These are phyloP conservation scores for Tetrapyrgos nigripes DNA, from an alignment of 1,284 basidiomycete genomes.

Conservation along the genomic window DNA sequence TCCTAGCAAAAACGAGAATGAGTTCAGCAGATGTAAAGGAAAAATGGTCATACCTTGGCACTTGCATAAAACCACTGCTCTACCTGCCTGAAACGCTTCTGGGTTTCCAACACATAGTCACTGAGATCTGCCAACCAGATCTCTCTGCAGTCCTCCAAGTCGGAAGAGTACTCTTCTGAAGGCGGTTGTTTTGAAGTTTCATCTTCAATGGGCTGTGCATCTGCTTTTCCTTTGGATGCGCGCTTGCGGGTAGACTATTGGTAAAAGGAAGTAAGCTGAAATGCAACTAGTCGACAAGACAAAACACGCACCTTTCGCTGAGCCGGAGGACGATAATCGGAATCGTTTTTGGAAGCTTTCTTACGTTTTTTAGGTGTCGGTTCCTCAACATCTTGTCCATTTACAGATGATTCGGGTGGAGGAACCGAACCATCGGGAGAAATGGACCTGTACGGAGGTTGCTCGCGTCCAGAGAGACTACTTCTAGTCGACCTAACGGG, in stretches of 20 bases:
- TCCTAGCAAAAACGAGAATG: slow-evolving; percentile 49
- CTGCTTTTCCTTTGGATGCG: slow-evolving; percentile 8
- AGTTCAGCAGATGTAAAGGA: neutral
- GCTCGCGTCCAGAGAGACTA: slow-evolving; percentile 7
- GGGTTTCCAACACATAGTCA: slow-evolving; percentile 72
- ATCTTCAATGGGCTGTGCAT: slow-evolving; percentile 11
- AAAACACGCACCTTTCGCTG: slow-evolving; percentile 19
- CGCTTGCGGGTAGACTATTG: slow-evolving; percentile 18
- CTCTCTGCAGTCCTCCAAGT: slow-evolving; percentile 79
- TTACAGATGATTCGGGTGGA: slow-evolving; percentile 37
- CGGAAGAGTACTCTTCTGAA: slow-evolving; percentile 64
- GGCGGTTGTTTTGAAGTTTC: slow-evolving; percentile 6
- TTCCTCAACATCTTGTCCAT: slow-evolving; percentile 44
- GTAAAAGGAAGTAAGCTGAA: neutral
- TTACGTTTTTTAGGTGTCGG: slow-evolving; percentile 58
- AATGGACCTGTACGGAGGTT: slow-evolving; percentile 22
- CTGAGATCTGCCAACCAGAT: slow-evolving; percentile 73
- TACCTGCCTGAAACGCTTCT: slow-evolving; percentile 72
- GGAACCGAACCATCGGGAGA: slow-evolving; percentile 35
- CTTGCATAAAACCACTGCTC: slow-evolving; percentile 73
- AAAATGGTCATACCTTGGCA: slow-evolving; percentile 55
- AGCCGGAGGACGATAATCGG: slow-evolving; percentile 57
- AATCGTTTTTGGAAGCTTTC: slow-evolving; percentile 52
- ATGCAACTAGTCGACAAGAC: neutral
- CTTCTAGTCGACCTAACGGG: slow-evolving; percentile 3